Base-by-base conservation (phyloP, 1,139 yeast species). In the Taphrina communis region DNA sequence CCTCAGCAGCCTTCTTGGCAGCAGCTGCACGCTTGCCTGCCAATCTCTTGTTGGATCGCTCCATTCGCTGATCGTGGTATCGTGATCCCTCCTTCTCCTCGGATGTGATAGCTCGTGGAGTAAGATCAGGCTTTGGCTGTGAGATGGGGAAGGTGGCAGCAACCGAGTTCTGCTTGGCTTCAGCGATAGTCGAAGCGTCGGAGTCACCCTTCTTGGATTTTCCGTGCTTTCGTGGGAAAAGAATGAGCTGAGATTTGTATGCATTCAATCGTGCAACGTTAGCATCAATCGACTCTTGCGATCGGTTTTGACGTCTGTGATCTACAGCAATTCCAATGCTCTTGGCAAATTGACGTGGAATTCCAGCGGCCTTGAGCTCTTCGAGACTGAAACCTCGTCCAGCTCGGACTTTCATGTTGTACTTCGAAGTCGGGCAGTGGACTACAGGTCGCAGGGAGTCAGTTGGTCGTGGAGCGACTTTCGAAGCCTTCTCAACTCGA, bases 261-360 rank as follows among this genome's bases (percentile, higher is more conserved):
- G 91, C 97, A 85, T 90, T 85, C 83, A 94, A 89, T 88, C 99
- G 92, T 82, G 87, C 90, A 80, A 94, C 98, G 85, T 94, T 94
- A 80, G 87, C 85, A 81, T 93, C 96, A 78, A 92, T 90, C 78
- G 90, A 93, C 86, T 93, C 99, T 80, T 90, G 90, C 78, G 94
- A 88, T 86, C 90, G 92, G 97, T 94, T 95, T 82, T 89, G 96
- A 86, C 99, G 94, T 87, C 99, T 94, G 95, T 90, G 97, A 87
- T 94, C 99, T 80, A 94, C 99, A 78, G 99, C 90, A 80, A 94
- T 90, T 83, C 99, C 99, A 80, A 94, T 84, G 80, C 98, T 89
- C 88, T 96, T 91, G 81, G 99, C 99, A 85, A 91, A 90, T 82
- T 92, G 90, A 79, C 96, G 86, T 80, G 96, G 84, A 80, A 91